Percentiles rank a stretch among this genome's conserved stretches.
phyloP scores from a whole-genome alignment of 805 yeast genomes.

The Ogataea kodamae region DNA sequence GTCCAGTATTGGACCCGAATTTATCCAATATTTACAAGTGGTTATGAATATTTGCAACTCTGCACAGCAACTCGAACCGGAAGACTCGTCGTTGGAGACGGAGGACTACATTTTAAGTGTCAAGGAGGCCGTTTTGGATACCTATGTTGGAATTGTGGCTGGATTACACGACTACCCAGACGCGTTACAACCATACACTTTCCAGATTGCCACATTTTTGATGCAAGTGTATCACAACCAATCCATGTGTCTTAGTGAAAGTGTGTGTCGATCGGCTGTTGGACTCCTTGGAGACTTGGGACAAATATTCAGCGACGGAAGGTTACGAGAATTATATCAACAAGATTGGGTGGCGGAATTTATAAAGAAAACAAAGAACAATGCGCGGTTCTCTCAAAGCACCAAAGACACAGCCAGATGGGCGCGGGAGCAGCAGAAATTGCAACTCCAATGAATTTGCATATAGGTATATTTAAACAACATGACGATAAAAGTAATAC shows the following conservation, averaged over 20 bases:
- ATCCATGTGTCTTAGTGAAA: constrained; percentile 57
- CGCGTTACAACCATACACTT: constrained; percentile 59
- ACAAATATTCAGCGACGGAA: constrained; percentile 76
- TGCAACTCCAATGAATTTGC: constrained; percentile 16
- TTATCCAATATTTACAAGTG: constrained; percentile 70
- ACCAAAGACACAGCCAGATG: constrained; percentile 94
- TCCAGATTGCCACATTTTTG: constrained; percentile 68
- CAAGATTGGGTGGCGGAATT: constrained; percentile 80
- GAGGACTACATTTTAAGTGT: constrained; percentile 69
- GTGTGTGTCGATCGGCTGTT: constrained; percentile 76
- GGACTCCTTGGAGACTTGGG: constrained; percentile 94
- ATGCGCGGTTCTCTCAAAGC: constrained; percentile 53
- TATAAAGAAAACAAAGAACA: constrained; percentile 68
- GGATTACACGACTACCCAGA: constrained; percentile 75
- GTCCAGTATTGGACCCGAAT: constrained; percentile 74
- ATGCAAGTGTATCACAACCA: constrained; percentile 56
- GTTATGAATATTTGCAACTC: constrained; percentile 75
- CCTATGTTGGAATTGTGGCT: constrained; percentile 92
- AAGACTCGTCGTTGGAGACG: constrained; percentile 68
- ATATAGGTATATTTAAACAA: constrained; percentile 4
- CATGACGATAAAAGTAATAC: too few species aligned
- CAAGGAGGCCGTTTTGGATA: constrained; percentile 88
- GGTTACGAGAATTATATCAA: constrained; percentile 59
- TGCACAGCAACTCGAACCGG: constrained; percentile 60
- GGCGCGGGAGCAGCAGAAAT: constrained; percentile 86